A percentile compares a stretch with the other conserved stretches of the same genome.
Conservation (phyloP, 176 grass and related monocot species). For the Bothriochloa decipiens region DNA sequence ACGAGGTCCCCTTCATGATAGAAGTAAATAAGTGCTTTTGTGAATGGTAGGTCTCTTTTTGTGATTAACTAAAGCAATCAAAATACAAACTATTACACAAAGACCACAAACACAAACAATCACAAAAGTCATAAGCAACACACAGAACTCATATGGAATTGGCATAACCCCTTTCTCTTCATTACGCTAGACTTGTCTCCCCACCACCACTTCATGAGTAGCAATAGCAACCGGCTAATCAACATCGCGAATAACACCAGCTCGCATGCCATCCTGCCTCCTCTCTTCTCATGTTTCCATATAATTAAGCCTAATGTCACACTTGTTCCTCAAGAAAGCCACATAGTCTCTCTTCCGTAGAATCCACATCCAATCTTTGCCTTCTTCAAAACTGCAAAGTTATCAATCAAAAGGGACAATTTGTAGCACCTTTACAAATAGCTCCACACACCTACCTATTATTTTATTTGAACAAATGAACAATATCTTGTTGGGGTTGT, state of each 20-base stretch:
- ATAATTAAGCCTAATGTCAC: neutral
- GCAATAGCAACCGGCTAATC: neutral
- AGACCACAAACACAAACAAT: neutral
- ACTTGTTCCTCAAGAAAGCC: neutral
- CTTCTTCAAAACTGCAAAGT: neutral
- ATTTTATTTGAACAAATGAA: neutral
- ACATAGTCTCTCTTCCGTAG: neutral
- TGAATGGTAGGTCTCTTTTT: neutral
- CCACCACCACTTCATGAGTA: neutral
- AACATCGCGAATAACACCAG: neutral
- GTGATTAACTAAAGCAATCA: neutral
- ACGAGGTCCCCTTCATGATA: neutral
- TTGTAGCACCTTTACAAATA: neutral
- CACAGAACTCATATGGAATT: too few species aligned
- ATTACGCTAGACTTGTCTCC: too few species aligned
- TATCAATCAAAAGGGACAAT: neutral
- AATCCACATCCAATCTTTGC: neutral
- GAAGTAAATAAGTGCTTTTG: neutral
- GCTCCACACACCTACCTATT: neutral
- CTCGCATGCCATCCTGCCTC: neutral
- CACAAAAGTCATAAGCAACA: neutral
- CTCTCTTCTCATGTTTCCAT: neutral
- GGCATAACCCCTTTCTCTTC: too few species aligned
- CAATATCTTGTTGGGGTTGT: neutral
- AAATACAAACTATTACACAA: neutral